Evolutionary conservation across 2,329 filamentous ascomycete genomes (phyloP).

Genomic region (Arthrobotrys sphaeroides): DNA sequence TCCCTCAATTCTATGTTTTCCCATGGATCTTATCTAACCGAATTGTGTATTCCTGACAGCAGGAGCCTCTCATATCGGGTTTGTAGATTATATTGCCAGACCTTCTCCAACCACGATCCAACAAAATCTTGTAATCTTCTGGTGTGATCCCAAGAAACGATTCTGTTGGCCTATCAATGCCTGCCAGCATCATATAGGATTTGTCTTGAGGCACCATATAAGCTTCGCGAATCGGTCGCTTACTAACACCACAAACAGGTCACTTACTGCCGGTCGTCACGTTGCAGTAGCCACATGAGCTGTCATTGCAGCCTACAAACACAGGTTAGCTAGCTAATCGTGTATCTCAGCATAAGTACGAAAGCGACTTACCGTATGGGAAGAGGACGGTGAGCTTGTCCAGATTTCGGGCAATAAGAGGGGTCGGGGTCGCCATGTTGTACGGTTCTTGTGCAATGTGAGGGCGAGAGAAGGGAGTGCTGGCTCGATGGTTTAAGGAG

Average conservation of each 20-base stretch:
- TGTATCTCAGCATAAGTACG: neutral
- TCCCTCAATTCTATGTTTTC: conserved; percentile 21
- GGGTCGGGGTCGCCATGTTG: neutral
- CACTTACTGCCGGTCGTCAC: conserved; percentile 45
- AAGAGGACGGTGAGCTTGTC: conserved; percentile 22
- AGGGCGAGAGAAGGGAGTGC: neutral
- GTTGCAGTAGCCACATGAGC: conserved; percentile 49
- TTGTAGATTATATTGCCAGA: conserved; percentile 76
- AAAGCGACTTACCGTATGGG: conserved; percentile 27
- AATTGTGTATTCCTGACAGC: conserved; percentile 91
- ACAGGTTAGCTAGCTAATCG: neutral
- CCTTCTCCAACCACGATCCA: conserved; percentile 81
- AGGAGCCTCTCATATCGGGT: conserved; percentile 79
- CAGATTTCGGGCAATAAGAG: neutral
- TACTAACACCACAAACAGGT: neutral
- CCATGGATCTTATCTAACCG: conserved; percentile 60
- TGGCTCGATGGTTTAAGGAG: neutral
- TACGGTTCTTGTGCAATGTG: neutral
- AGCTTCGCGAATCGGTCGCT: neutral
- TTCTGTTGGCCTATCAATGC: conserved; percentile 19
- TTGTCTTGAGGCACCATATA: conserved; percentile 19
- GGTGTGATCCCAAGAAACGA: conserved; percentile 36
- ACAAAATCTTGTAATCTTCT: conserved; percentile 72
- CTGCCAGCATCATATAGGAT: conserved; percentile 51
- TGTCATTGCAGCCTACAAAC: conserved; percentile 37